phyloP scores from a whole-genome alignment of 306 rosid genomes.

The Senna tora region DNA sequence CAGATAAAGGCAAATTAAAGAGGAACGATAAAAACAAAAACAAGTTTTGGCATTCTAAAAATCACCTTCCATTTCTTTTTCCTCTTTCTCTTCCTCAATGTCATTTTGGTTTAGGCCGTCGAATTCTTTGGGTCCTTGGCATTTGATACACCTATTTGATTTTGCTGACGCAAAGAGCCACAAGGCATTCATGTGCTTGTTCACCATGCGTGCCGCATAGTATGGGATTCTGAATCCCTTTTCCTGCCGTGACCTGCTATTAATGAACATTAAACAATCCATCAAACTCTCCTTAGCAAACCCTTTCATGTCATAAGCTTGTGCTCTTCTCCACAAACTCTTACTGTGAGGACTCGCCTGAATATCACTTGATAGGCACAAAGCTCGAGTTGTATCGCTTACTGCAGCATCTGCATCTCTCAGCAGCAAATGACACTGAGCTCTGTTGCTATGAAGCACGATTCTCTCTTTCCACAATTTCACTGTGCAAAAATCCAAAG shows the following conservation, averaged over 20 bases:
- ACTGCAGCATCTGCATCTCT: constrained; percentile 56
- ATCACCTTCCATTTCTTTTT: constrained; percentile 36
- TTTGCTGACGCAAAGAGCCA: constrained; percentile 52
- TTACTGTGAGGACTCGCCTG: constrained; percentile 50
- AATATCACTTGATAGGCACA: constrained; percentile 59
- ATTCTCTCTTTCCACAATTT: constrained; percentile 54
- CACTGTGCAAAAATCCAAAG: constrained; percentile 52
- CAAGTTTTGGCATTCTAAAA: neutral
- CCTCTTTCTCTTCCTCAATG: constrained; percentile 29
- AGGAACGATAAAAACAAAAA: neutral
- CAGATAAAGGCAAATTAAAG: neutral
- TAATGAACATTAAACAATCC: constrained; percentile 59
- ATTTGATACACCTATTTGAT: constrained; percentile 21
- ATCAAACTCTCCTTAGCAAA: constrained; percentile 63
- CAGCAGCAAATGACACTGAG: constrained; percentile 63
- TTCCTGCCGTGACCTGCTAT: constrained; percentile 32
- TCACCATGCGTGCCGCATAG: constrained; percentile 59
- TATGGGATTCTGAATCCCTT: constrained; percentile 48
- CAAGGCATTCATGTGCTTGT: constrained; percentile 60
- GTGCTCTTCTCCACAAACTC: constrained; percentile 80
- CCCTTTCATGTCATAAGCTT: constrained; percentile 68
- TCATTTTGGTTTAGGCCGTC: constrained; percentile 31
- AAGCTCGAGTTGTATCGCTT: constrained; percentile 67
- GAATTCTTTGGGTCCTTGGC: constrained; percentile 11
- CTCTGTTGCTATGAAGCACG: constrained; percentile 73